phyloP scores from a whole-genome alignment of 1,284 basidiomycete genomes.

The Rhodotorula sp. region DNA sequence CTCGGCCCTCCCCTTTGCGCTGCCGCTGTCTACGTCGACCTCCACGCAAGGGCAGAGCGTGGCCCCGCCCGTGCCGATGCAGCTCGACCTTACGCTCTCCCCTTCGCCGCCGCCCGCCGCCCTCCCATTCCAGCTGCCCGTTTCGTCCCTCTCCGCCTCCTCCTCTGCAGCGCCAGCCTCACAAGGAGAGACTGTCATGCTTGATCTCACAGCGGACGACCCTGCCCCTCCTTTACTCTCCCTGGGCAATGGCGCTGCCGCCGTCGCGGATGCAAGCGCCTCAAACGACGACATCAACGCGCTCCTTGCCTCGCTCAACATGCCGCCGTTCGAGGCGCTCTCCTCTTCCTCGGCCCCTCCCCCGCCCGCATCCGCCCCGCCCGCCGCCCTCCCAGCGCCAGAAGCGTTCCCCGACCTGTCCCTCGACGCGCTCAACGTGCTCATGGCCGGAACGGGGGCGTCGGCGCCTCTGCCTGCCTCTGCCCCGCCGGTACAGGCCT shows the following conservation, averaged over 20 bases:
- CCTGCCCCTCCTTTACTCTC: neutral
- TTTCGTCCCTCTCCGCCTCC: neutral
- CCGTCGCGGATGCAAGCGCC: neutral
- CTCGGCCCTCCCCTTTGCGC: neutral
- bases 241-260: too few relatives aligned
- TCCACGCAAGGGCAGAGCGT: neutral
- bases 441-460: neutral
- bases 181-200: neutral
- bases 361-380: neutral
- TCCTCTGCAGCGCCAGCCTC: too few relatives aligned
- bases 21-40: neutral
- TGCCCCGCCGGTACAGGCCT: neutral
- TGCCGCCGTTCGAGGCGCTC: conserved; percentile 13
- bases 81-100: conserved; percentile 26
- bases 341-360: neutral
- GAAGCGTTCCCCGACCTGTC: neutral
- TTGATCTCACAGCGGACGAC: neutral
- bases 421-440: conserved; percentile 1
- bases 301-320: conserved; percentile 22
- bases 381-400: too few relatives aligned
- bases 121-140: conserved; percentile 2
- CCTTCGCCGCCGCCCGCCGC: conserved; percentile 11
- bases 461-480: neutral
- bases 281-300: conserved; percentile 21
- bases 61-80: neutral